Base-by-base conservation (phyloP, 2,329 filamentous ascomycete genomes). In the Daldinia sp. region DNA sequence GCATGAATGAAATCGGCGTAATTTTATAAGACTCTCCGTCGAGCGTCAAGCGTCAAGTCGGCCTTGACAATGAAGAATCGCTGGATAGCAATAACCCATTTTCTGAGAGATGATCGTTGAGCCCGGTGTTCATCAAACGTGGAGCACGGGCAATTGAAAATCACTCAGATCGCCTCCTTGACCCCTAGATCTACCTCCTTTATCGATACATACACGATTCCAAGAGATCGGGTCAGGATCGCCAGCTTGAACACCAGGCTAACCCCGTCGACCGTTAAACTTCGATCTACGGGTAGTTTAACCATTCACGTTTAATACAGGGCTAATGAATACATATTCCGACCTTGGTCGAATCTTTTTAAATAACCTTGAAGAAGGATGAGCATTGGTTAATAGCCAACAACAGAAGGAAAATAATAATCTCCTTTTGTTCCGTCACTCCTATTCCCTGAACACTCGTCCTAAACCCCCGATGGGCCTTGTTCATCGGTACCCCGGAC, bases 371-470 rank as follows among this genome's bases (percentile, higher is more conserved):
- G 56, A 53, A 41, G 54, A 23, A 39, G 55, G 12, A 44, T 37
- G 35, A 18, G 61, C 42, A 59, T 62, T 30, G 54, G 65, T 63
- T 73, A 68, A 73, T 69, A 70, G 63, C 50, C 46, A 63, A 56
- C 28, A 68, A 64, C 56, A 61, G 53, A 59, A 56, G 50, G 12
- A 42, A 15, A n/a, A 53, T 35, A 35, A 7, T 35, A 35, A 9
- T 33, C n/a, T 35, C 35, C 61, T 72, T 68, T 72, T 72, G 70
- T 67, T 68, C 70, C 69, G 70, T 71, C 39, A 57, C 62, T 63
- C 51, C 35, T 20, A 58, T 63, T 55, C 65, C 67, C 61, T 63
- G 63, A 18, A 63, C 50, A 26, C 37, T 41, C 56, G 37, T 48
- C 51, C 48, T 46, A 55, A 39, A 48, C 20, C 23, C 23, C 41